A percentile compares a stretch with the other conserved stretches of the same genome.
Conservation (phyloP, 805 yeast genomes). For the Pichia deserticola region DNA sequence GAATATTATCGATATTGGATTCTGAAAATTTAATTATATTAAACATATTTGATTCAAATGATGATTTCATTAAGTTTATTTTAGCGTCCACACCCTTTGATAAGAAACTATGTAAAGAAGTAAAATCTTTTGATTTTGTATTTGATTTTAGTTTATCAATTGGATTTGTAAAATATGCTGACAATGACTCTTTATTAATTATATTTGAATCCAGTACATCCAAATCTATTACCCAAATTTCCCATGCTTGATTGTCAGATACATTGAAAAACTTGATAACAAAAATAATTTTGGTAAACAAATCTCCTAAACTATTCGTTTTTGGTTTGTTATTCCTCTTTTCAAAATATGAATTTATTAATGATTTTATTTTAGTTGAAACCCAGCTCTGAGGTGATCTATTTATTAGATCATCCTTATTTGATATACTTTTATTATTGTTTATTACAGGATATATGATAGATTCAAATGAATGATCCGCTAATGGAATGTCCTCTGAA, state of each 20-base stretch:
- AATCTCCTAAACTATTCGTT: not conserved
- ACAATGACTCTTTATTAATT: not conserved
- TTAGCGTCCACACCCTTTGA: slow-evolving; percentile 1
- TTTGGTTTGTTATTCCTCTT: not conserved
- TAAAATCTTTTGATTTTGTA: not conserved
- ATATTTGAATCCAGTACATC: slow-evolving; percentile 28
- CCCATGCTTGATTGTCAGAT: slow-evolving; percentile 39
- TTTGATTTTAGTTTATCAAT: too few species aligned
- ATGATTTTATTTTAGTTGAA: not conserved
- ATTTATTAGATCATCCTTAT: not conserved
- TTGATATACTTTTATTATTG: not conserved
- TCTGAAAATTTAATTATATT: slow-evolving; percentile 49
- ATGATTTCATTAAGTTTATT: slow-evolving; percentile 25
- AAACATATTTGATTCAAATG: slow-evolving; percentile 35
- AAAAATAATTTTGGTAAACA: not conserved
- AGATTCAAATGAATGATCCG: not conserved
- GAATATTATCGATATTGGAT: slow-evolving; percentile 56
- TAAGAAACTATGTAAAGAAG: not conserved
- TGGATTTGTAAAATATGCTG: not conserved
- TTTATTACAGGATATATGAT: not conserved
- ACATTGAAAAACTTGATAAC: slow-evolving; percentile 16
- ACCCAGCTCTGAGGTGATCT: not conserved
- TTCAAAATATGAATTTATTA: not conserved
- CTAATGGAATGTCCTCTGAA: not conserved
- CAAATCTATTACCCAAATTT: slow-evolving; percentile 56